Evolutionary conservation across 345 rosid species (phyloP), one percentile per base, ranked within the genome.

Genomic region (Cardamine chenopodiifolia): DNA sequence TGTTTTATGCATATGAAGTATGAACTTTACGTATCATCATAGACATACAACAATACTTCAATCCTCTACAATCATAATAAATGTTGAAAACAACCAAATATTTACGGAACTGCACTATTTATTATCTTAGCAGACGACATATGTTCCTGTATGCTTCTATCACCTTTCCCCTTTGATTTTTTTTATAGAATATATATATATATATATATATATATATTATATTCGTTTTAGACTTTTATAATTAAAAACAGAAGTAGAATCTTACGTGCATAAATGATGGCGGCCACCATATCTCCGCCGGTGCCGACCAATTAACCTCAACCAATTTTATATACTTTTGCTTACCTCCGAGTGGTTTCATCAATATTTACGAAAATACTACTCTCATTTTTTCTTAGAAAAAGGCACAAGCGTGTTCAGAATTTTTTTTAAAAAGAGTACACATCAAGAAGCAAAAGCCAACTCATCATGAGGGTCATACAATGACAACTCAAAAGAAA

Each of bases 401-500:
- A 57, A 55, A n/a, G 20, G 35, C 20, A 17, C n/a, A 28, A 14
- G 39, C 17, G n/a, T 47, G 12, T 18, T 64, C 23, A 0, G n/a
- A 7, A 4, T 8, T 1, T 14, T 37, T 42, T 42, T 42, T 1
- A 8, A 15, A 6, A 3, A n/a, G 26, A 25, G 20, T 52, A 10
- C 17, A 29, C 4, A 66, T 57, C 32, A 74, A 55, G 40, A 57
- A 23, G 22, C 62, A 34, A 34, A 65, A 59, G 78, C 73, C 73
- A 74, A 57, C 72, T 74, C 78, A 74, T 66, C 22, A 57, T 26
- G 72, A 48, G 59, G 32, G 72, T n/a, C 13, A 66, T 32, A 74
- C 68, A 75, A 49, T 50, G 73, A 75, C 79, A 68, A 60, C 68
- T 75, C 73, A 67, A 58, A 74, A 66, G 31, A 57, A 20, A 59